Base-by-base conservation (phyloP, 139 green algal genomes). In the Yamagishiella unicocca region DNA sequence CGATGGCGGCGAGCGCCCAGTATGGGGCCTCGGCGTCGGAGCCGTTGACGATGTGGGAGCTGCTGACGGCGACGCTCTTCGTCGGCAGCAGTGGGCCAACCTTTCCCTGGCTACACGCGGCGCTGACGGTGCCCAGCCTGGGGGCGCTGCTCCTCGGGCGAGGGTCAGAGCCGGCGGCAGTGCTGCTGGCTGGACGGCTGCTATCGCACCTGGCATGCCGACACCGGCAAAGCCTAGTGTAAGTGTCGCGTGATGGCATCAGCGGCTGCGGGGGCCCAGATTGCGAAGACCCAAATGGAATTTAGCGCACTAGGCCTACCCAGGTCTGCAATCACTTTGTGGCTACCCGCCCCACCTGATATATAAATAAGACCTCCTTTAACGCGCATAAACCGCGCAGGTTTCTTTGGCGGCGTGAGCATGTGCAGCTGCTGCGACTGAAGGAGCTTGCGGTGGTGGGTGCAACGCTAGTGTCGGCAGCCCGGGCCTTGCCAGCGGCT, bases 381-480 rank as follows among this genome's bases (percentile, higher is more conserved):
- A n/a, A n/a, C n/a, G n/a, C n/a, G n/a, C n/a, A n/a, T n/a, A n/a
- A n/a, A n/a, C n/a, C 37, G 21, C 17, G n/a, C 74, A 82, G 74
- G 31, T 5, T 82, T 17, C 66, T 82, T 19, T 82, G 50, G 46
- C 31, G 12, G 17, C 38, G 45, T 46, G 31, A 82, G 46, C 31
- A n/a, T 35, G 74, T 66, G 31, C 45, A 66, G 46, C n/a, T 82
- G 45, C 31, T 82, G 17, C 46, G 45, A 2, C 19, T 82, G 8
- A 82, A 82, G 74, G 74, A 82, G 45, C 74, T 82, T n/a, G 74
- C 46, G 31, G 46, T 66, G 45, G 50, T 45, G 31, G 74, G 74
- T 1, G 74, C 74, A 45, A 82, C 74, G 25, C 46, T 82, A 17
- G 45, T 82, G 4, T 19, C 19, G 46, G 46, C 46, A 5, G 45